Conservation (phyloP, 2,329 filamentous ascomycete genomes). For the Colletotrichum agaves region DNA sequence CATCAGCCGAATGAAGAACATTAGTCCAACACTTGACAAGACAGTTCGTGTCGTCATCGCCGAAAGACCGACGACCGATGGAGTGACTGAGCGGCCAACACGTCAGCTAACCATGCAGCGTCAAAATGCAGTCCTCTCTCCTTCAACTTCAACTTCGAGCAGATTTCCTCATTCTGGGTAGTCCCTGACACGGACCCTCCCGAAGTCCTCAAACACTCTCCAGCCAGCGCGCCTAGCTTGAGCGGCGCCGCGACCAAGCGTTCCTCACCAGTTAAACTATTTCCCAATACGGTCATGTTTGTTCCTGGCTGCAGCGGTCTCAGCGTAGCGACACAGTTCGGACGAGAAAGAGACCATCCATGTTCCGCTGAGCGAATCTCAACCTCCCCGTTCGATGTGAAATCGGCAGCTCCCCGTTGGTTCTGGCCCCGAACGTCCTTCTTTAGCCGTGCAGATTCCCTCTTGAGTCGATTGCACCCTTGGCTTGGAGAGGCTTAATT, state of each 20-base stretch:
- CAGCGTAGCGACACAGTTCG: constrained; percentile 11
- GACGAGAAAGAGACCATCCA: constrained; percentile 9
- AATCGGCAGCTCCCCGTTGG: constrained; percentile 23
- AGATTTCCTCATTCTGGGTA: neutral
- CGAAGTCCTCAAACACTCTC: constrained; percentile 17
- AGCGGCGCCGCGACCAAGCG: constrained; percentile 30
- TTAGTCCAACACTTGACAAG: neutral
- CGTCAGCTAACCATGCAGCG: neutral
- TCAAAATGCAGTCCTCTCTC: neutral
- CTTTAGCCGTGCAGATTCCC: neutral
- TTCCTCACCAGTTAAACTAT: constrained; percentile 25
- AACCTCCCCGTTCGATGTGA: neutral
- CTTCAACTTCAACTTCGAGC: neutral
- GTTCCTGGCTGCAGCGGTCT: constrained; percentile 30
- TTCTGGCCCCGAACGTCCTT: neutral
- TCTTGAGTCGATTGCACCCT: neutral
- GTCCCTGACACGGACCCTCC: constrained; percentile 17
- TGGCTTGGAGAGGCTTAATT: neutral
- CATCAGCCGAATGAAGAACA: constrained; percentile 20
- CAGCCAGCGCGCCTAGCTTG: neutral
- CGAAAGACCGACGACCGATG: neutral
- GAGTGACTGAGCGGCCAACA: neutral
- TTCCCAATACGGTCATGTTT: constrained; percentile 4
- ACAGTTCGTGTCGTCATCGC: constrained; percentile 21
- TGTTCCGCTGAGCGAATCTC: neutral